Base-by-base conservation (phyloP, 257 asterid genomes). In the Solanum raphanifolium region DNA sequence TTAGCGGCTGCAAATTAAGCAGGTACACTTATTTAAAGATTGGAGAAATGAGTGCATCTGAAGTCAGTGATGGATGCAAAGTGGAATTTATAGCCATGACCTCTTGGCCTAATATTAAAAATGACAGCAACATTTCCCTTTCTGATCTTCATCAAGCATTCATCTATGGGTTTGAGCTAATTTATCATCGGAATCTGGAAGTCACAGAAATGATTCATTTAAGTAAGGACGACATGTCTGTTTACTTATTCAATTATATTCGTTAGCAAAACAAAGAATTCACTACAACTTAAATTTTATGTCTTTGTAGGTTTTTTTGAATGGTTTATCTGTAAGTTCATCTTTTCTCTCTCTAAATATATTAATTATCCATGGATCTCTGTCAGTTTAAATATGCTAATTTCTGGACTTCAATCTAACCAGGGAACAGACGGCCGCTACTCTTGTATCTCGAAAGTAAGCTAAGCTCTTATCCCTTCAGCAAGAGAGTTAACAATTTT, bases 101-200 rank as follows among this genome's bases (percentile, higher is more conserved):
- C 9, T 86, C 91, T 1, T 36, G 75, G 84, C 83, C 68, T 74
- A 35, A 74, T 25, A 87, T 89, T 87, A 65, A 82, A 55, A 46
- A n/a, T 23, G 82, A 25, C 31, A 68, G 36, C 25, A 9, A 13
- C 16, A 43, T 87, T 58, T 88, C 91, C 1, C 89, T 88, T 74
- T 88, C 31, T 25, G 86, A 90, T 46, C 23, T 88, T 78, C 90
- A 88, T 46, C 32, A 43, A 9, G 88, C 91, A 69, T 34, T 88
- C 86, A 8, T 86, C 4, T 83, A 88, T 75, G 93, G 93, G 4
- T 90, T 90, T 52, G 90, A 91, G 68, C 79, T 89, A 31, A 85
- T 3, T 69, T 69, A 69, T 29, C 69, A 66, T 11, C 69, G 0
- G 21, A 68, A 65, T 25, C 21, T 0, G 23, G 7, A 6, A 25